Evolutionary conservation across 176 grass and related monocot species (phyloP).

Genomic region (Chloris gayana): DNA sequence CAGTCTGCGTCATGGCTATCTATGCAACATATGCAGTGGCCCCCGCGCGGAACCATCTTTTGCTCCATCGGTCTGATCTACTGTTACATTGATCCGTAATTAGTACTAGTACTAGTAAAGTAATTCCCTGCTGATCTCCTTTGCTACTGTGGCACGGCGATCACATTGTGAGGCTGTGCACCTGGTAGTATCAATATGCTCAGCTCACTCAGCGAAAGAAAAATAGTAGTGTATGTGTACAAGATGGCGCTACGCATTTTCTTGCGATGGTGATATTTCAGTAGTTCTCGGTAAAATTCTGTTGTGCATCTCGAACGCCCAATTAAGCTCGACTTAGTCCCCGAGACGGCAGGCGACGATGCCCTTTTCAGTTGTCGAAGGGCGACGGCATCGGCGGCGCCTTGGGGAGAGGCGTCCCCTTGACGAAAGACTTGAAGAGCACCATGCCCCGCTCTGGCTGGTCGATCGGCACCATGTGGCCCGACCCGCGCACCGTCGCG

Average conservation of each 20-base stretch:
- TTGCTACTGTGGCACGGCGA: no score
- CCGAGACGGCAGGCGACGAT: background rate
- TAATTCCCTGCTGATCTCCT: no score
- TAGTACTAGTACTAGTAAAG: no score
- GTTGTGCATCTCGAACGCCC: background rate
- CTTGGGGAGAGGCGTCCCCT: conserved; percentile 29
- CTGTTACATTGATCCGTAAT: no score
- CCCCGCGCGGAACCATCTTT: background rate
- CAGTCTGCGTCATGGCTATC: background rate
- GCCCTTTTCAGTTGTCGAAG: background rate
- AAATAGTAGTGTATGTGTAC: background rate
- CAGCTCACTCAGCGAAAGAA: background rate
- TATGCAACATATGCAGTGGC: background rate
- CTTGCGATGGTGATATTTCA: background rate
- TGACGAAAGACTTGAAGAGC: conserved; percentile 51
- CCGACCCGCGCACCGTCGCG: conserved; percentile 60
- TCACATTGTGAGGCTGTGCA: background rate
- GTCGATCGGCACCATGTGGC: conserved; percentile 53
- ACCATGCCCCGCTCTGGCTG: conserved; percentile 45
- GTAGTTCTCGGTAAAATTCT: background rate
- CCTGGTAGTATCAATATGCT: background rate
- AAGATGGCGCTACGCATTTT: no score
- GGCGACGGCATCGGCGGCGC: background rate
- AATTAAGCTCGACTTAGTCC: no score
- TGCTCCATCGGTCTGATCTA: no score